Conservation (phyloP, 768 basidiomycete genomes). For the Boletus pseudo-olivaceus region DNA sequence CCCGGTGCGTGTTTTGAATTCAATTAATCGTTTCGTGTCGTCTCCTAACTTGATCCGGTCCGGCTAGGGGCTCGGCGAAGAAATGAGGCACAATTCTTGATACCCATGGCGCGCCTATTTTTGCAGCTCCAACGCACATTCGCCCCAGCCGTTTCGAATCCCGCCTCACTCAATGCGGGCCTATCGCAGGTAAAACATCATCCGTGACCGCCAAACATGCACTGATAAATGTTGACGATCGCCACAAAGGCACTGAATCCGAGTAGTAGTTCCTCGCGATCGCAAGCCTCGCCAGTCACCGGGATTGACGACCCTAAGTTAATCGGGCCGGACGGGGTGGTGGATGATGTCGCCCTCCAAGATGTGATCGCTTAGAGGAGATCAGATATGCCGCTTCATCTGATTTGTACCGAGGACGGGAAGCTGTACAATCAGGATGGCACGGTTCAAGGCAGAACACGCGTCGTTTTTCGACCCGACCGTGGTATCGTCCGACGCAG, state of each 20-base stretch:
- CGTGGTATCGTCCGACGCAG: neutral
- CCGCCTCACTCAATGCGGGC: constrained; percentile 1
- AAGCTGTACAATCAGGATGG: constrained; percentile 18
- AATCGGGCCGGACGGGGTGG: neutral
- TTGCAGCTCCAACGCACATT: constrained; percentile 11
- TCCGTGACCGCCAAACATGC: neutral
- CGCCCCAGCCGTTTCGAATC: constrained; percentile 21
- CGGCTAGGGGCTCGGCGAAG: neutral
- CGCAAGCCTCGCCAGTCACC: neutral
- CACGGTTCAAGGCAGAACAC: constrained; percentile 13
- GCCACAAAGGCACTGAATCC: neutral
- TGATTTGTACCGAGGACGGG: constrained; percentile 25
- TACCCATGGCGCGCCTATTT: constrained; percentile 9
- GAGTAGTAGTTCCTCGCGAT: neutral
- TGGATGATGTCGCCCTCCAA: constrained; percentile 4
- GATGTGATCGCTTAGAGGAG: constrained; percentile 13
- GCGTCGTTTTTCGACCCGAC: constrained; percentile 10
- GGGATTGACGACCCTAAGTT: neutral
- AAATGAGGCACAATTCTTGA: neutral
- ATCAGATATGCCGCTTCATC: constrained; percentile 22
- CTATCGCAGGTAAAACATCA: constrained; percentile 3
- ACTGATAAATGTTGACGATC: neutral
- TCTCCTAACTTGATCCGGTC: neutral
- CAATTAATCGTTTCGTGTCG: neutral
- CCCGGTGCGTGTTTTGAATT: neutral